Evolutionary conservation across 2,329 filamentous ascomycete genomes (phyloP).

Genomic region (Drechslerella stenobrocha): DNA sequence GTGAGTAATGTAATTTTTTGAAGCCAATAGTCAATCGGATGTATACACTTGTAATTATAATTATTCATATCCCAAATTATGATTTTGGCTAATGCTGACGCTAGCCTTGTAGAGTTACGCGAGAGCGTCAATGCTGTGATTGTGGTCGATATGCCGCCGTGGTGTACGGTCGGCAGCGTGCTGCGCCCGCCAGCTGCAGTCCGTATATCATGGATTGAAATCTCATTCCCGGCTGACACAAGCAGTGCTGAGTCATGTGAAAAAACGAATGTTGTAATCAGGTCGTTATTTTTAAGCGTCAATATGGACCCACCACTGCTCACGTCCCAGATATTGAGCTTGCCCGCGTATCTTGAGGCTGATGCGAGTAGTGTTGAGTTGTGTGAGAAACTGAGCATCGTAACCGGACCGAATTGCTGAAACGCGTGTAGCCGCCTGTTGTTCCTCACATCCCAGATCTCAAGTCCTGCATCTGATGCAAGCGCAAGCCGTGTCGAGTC

Average conservation of each 20-base stretch:
- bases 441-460: too few relatives aligned
- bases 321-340: conserved; percentile 9
- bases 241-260: not conserved
- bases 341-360: not conserved
- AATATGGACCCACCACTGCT: not conserved
- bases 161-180: not conserved
- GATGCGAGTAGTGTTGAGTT: not conserved
- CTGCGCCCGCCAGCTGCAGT: not conserved
- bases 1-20: too few relatives aligned
- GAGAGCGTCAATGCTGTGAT: not conserved
- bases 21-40: too few relatives aligned
- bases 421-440: too few relatives aligned
- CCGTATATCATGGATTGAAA: not conserved
- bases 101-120: not conserved
- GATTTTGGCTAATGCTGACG: not conserved
- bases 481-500: too few relatives aligned
- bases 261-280: too few relatives aligned
- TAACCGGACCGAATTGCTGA: too few relatives aligned
- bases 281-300: too few relatives aligned
- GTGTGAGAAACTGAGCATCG: too few relatives aligned
- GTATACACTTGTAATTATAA: not conserved
- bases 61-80: not conserved
- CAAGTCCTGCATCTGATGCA: too few relatives aligned
- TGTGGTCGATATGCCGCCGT: not conserved
- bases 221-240: not conserved